Evolutionary conservation across 352 stramenopile species (phyloP).

Genomic region (Phytopythium litorale): DNA sequence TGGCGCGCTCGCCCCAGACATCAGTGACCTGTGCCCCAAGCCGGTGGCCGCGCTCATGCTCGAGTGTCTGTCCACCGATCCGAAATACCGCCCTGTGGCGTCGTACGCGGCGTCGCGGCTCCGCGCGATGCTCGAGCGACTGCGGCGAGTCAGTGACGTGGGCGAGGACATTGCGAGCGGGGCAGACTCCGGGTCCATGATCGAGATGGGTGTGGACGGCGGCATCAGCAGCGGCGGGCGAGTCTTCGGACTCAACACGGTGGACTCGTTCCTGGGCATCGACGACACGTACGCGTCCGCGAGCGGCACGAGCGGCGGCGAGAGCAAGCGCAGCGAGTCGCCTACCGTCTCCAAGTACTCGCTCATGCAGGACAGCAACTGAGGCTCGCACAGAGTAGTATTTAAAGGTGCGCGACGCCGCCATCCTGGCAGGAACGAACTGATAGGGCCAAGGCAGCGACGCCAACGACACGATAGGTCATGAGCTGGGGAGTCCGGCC

Average conservation of each 20-base stretch:
- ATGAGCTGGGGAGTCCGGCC: not conserved
- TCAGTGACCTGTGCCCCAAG: slow-evolving; percentile 43
- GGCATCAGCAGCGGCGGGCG: not conserved
- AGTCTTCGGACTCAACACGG: not conserved
- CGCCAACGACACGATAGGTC: not conserved
- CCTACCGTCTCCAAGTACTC: slow-evolving; percentile 1
- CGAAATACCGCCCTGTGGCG: slow-evolving; percentile 37
- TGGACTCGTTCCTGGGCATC: slow-evolving; percentile 4
- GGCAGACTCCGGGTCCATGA: not conserved
- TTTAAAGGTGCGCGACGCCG: not conserved
- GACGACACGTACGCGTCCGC: not conserved
- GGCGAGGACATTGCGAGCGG: slow-evolving; percentile 27
- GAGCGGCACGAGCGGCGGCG: not conserved
- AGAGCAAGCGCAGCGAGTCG: slow-evolving; percentile 6
- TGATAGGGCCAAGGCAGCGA: not conserved
- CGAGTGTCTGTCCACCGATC: slow-evolving; percentile 52
- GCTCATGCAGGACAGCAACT: slow-evolving; percentile 9
- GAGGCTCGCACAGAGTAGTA: not conserved
- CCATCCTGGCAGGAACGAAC: not conserved
- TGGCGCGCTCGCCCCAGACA: slow-evolving; percentile 43
- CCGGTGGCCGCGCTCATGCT: slow-evolving; percentile 39
- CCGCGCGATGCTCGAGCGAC: slow-evolving; percentile 38
- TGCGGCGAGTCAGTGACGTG: slow-evolving; percentile 47
- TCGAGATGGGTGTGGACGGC: slow-evolving; percentile 5
- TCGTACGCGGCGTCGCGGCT: slow-evolving; percentile 32